Evolutionary conservation across 2,329 filamentous ascomycete species (phyloP).

Genomic region (Fusarium vanettenii): DNA sequence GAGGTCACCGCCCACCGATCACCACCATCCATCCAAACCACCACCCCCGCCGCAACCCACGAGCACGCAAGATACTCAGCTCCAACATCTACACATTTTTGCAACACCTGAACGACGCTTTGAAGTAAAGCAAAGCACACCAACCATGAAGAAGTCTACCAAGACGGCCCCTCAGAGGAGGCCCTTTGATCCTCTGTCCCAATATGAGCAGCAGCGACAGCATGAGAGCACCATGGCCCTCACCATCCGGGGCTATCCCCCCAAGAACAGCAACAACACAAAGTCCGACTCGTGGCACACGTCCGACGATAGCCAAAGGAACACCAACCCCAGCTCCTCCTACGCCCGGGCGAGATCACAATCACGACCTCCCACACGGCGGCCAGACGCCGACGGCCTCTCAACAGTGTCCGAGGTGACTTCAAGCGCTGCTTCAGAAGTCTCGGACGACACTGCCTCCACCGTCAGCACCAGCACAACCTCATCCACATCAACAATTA

Average conservation of each 20-base stretch:
- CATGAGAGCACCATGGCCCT: conserved; percentile 39
- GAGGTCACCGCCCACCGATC: conserved; percentile 30
- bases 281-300: conserved; percentile 29
- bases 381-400: conserved; percentile 34
- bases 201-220: conserved; percentile 37
- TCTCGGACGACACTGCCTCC: conserved; percentile 9
- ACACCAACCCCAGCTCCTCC: conserved; percentile 19
- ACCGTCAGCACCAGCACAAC: conserved; percentile 7
- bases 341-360: conserved; percentile 31
- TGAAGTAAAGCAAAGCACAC: background rate
- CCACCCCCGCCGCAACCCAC: conserved; percentile 20
- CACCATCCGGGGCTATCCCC: conserved; percentile 41
- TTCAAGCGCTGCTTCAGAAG: conserved; percentile 19
- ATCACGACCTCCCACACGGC: conserved; percentile 34
- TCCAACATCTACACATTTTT: background rate
- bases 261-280: conserved; percentile 29
- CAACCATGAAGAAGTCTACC: conserved; percentile 35
- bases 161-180: conserved; percentile 19
- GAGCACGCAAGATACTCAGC: conserved; percentile 14
- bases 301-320: conserved; percentile 30
- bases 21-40: conserved; percentile 8
- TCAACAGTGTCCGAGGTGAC: conserved; percentile 42
- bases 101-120: conserved; percentile 7
- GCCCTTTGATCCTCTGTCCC: conserved; percentile 31
- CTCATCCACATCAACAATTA: conserved; percentile 16